These are phyloP conservation scores for Suillus placidus DNA, from an alignment of 768 basidiomycete genomes.

Conservation along the genomic window DNA sequence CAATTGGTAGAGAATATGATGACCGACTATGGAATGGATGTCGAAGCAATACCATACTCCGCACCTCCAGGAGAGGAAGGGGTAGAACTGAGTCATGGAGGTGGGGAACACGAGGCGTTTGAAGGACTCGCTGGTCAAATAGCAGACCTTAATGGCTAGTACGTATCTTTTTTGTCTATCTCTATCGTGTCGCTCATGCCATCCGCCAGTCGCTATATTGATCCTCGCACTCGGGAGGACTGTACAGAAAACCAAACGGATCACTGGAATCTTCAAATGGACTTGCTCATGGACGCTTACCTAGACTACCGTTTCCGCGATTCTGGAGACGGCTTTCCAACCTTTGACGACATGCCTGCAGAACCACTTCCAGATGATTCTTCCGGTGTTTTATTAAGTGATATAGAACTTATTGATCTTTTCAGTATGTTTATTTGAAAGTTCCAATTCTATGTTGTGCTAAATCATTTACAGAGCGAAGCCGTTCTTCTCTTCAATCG, in stretches of 20 bases:
- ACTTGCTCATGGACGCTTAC: background rate
- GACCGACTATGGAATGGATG: too few relatives aligned
- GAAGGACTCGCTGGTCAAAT: background rate
- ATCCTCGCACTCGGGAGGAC: background rate
- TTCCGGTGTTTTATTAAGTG: background rate
- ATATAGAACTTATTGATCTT: background rate
- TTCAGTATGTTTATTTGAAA: background rate
- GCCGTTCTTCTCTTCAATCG: background rate
- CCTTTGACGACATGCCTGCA: background rate
- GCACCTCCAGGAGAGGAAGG: too few relatives aligned
- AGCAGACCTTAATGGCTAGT: background rate
- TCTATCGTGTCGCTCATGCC: background rate
- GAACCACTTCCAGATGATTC: background rate
- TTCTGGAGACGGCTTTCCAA: background rate
- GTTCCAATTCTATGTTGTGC: background rate
- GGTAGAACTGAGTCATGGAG: too few relatives aligned
- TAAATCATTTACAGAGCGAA: background rate
- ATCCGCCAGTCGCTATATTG: background rate
- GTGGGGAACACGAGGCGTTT: too few relatives aligned
- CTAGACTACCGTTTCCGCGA: background rate
- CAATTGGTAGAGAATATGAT: too few relatives aligned
- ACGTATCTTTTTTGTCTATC: background rate
- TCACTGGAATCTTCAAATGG: background rate
- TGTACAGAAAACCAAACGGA: background rate
- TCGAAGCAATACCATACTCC: too few relatives aligned